Percentiles rank a stretch among this genome's conserved stretches.
These are phyloP conservation scores for Rachicladosporium sp. DNA, from an alignment of 2,329 filamentous ascomycete genomes.

Conservation along the genomic window DNA sequence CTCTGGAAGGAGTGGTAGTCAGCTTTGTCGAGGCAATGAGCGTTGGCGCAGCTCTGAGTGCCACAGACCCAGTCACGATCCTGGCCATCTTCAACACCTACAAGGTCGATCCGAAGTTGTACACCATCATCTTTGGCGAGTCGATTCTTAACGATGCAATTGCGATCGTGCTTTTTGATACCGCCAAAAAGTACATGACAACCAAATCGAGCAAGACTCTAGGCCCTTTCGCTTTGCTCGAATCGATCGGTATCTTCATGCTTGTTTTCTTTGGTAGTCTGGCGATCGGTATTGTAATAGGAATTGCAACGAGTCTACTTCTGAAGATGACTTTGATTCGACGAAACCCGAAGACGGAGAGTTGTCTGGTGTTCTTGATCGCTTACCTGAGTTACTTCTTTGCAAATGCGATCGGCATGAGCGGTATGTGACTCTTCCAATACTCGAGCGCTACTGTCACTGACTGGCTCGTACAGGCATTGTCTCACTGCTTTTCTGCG, in stretches of 20 bases:
- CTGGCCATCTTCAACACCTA: conserved; percentile 98
- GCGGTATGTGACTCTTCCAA: conserved; percentile 50
- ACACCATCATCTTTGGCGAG: conserved; percentile 97
- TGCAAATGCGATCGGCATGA: conserved; percentile 89
- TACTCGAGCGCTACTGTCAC: neutral
- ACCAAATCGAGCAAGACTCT: conserved; percentile 57
- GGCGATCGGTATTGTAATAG: conserved; percentile 76
- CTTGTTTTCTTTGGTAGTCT: conserved; percentile 91
- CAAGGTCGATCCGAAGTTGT: conserved; percentile 96
- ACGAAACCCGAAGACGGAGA: conserved; percentile 91
- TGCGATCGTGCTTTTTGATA: conserved; percentile 96
- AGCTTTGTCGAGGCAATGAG: conserved; percentile 93
- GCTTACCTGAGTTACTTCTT: conserved; percentile 97
- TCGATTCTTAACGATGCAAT: conserved; percentile 97
- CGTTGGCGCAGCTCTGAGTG: conserved; percentile 88
- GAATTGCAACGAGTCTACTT: conserved; percentile 72
- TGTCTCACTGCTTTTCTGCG: conserved; percentile 91
- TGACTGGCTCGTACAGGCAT: conserved; percentile 51
- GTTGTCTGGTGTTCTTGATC: conserved; percentile 83
- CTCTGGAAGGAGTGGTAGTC: conserved; percentile 73
- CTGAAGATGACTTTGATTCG: conserved; percentile 92
- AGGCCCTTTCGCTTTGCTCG: conserved; percentile 71
- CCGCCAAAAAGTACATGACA: conserved; percentile 81
- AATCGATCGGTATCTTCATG: conserved; percentile 88
- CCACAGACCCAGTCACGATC: conserved; percentile 94